Conservation (phyloP, 2,329 filamentous ascomycete genomes). For the Fusarium sp. region DNA sequence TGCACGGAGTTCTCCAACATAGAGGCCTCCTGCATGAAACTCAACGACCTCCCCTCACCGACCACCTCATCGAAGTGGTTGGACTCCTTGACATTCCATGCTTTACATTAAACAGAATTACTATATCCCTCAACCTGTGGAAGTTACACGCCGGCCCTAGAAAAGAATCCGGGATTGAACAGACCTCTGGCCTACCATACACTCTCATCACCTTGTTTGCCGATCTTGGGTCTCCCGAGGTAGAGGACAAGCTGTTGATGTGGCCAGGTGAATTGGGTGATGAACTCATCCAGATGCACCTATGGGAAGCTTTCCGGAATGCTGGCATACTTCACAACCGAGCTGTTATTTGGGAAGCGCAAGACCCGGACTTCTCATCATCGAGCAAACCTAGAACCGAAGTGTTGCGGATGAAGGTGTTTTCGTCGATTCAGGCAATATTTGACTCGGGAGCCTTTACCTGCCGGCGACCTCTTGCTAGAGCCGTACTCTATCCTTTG, state of each 20-base stretch:
- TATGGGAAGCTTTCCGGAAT: background rate
- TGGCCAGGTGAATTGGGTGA: background rate
- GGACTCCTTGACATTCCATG: background rate
- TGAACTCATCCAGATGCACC: background rate
- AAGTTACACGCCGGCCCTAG: background rate
- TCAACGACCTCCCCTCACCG: background rate
- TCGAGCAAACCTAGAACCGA: background rate
- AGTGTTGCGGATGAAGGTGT: background rate
- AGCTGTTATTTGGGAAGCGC: background rate
- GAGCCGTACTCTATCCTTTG: background rate
- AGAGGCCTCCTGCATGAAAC: background rate
- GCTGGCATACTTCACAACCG: background rate
- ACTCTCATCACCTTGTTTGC: background rate
- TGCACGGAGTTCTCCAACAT: background rate
- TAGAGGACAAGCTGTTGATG: background rate
- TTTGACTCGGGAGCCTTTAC: background rate
- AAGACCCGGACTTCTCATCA: background rate
- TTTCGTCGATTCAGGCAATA: background rate
- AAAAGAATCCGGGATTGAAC: background rate
- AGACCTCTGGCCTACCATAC: background rate
- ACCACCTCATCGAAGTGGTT: background rate
- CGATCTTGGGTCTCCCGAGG: background rate
- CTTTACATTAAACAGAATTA: background rate
- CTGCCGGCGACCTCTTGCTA: background rate
- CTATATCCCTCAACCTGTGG: background rate